Evolutionary conservation across 805 yeast genomes (phyloP), one percentile per base, ranked within the genome.

Genomic region (Metschnikowia lochheadii): DNA sequence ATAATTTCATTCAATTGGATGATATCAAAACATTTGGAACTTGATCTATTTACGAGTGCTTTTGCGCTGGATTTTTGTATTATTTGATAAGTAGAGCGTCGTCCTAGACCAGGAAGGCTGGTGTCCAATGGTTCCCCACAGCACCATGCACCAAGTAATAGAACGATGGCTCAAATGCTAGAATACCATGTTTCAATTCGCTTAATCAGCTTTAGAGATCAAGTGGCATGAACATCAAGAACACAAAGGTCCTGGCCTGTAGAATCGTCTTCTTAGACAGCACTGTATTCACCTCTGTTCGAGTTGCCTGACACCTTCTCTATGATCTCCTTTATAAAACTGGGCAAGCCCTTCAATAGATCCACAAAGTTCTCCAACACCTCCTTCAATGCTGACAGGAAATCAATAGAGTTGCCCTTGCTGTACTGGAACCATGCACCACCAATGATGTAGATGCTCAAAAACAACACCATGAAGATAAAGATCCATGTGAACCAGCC

Each of bases 211-310:
- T 26, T 26, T 8, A 26, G 11, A 8, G n/a, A 13, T 37, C 15
- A 37, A 37, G 29, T 37, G n/a, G 2, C 17, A 37, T 26, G 29
- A 37, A 14, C 40, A 17, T 23, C 14, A 37, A n/a, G 10, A 11
- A 18, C 40, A 3, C 26, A 20, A 15, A 13, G n/a, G n/a, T 14
- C 14, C 15, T 37, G 41, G n/a, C 40, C 41, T 31, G 14, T n/a
- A 15, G 31, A 31, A 39, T n/a, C 18, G 31, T 39, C 41, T 21
- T 15, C 34, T 29, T 74, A 91, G 10, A 94, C 96, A 34, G 97
- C 98, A 63, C 96, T 84, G 66, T 94, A 92, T 17, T 96, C 98
- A 26, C 96, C 96, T 64, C 96, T 79, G 59, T 75, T 73, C 42
- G 79, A 70, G 48, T 76, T 69, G 20, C 82, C 78, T 6, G 91